Conservation (phyloP, 768 basidiomycete genomes). For the Trametes maxima region DNA sequence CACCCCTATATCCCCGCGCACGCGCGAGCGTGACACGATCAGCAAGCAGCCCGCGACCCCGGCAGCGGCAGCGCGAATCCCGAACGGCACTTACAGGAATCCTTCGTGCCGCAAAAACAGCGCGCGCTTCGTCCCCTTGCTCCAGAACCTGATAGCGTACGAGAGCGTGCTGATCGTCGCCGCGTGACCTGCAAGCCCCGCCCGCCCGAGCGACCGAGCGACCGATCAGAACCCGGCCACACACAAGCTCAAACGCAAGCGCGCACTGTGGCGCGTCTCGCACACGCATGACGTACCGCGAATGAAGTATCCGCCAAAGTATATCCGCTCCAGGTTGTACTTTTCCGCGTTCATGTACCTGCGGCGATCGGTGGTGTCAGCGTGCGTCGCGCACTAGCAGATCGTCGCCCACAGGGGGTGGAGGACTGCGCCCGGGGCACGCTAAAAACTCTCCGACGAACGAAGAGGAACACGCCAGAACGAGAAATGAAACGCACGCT, state of each 20-base stretch:
- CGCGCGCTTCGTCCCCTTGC: slow-evolving; percentile 94
- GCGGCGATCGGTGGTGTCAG: slow-evolving; percentile 23
- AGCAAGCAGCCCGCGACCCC: background rate
- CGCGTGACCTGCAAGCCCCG: slow-evolving; percentile 83
- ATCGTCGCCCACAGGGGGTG: background rate
- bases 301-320: slow-evolving; percentile 99
- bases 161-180: slow-evolving; percentile 97
- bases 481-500: slow-evolving; percentile 67
- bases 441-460: slow-evolving; percentile 7
- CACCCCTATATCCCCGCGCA: slow-evolving; percentile 55
- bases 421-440: background rate
- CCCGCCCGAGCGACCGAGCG: too few relatives aligned
- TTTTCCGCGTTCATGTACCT: slow-evolving; percentile 99
- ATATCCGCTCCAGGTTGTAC: slow-evolving; percentile 93
- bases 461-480: background rate
- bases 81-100: slow-evolving; percentile 74
- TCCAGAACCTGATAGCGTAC: slow-evolving; percentile 99
- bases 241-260: background rate
- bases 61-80: background rate
- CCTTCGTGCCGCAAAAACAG: slow-evolving; percentile 98
- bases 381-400: background rate
- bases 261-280: background rate
- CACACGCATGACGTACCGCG: slow-evolving; percentile 60
- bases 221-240: background rate
- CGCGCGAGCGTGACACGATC: background rate